These are phyloP conservation scores for Hypholoma fasciculare DNA, from an alignment of 768 basidiomycete genomes.

Conservation along the genomic window DNA sequence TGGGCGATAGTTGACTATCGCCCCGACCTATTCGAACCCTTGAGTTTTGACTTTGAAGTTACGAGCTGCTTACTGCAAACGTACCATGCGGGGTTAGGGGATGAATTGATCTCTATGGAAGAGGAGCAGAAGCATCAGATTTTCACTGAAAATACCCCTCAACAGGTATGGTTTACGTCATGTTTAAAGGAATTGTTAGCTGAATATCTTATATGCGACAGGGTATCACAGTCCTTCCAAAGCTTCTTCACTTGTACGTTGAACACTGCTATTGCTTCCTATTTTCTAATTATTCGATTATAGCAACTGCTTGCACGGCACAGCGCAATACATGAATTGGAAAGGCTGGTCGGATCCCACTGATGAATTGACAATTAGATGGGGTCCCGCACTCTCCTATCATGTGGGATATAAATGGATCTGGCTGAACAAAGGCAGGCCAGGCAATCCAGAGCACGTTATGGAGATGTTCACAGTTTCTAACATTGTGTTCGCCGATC, in stretches of 20 bases:
- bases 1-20: conserved; percentile 51
- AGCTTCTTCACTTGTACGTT: conserved; percentile 51
- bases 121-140: conserved; percentile 35
- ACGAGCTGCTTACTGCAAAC: conserved; percentile 49
- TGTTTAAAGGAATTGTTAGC: not conserved
- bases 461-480: conserved; percentile 33
- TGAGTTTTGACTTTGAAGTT: conserved; percentile 48
- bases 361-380: conserved; percentile 37
- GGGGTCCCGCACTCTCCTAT: conserved; percentile 44
- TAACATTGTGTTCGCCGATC: conserved; percentile 41
- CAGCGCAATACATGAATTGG: conserved; percentile 44
- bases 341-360: conserved; percentile 43
- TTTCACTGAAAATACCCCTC: conserved; percentile 37
- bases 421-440: conserved; percentile 40
- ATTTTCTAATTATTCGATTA: not conserved
- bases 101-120: conserved; percentile 33
- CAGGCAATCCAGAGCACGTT: conserved; percentile 13
- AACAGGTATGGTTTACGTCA: conserved; percentile 27
- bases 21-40: conserved; percentile 39
- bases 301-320: conserved; percentile 45
- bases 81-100: conserved; percentile 43
- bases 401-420: conserved; percentile 52
- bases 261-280: not conserved
- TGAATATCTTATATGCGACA: conserved; percentile 5
- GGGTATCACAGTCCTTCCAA: conserved; percentile 42